phyloP scores from a whole-genome alignment of 371 early-diverging fungal genomes.

The Synchytrium microbalum region DNA sequence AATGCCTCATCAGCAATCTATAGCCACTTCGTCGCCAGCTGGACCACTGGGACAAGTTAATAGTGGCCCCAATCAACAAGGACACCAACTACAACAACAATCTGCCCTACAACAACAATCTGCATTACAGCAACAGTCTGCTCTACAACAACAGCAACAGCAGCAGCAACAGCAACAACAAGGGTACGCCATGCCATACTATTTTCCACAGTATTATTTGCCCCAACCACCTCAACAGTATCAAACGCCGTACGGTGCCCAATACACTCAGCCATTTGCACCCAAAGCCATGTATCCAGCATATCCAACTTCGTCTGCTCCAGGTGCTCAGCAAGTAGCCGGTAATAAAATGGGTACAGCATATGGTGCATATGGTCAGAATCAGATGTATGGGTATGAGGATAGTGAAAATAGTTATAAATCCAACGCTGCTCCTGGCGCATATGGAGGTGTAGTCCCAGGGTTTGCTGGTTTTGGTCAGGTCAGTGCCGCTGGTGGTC shows the following conservation, averaged over 20 bases:
- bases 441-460: background rate
- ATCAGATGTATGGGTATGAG: background rate
- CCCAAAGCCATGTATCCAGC: background rate
- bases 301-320: background rate
- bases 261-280: background rate
- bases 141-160: background rate
- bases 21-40: too few species aligned
- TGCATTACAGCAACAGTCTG: background rate
- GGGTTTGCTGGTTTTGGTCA: background rate
- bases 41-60: background rate
- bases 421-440: too few species aligned
- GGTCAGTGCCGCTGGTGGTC: background rate
- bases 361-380: background rate
- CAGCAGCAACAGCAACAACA: background rate
- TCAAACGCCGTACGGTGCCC: background rate
- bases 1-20: background rate
- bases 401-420: background rate
- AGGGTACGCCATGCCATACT: background rate
- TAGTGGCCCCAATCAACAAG: background rate
- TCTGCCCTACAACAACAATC: background rate
- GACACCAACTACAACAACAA: background rate
- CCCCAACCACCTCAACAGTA: background rate
- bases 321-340: background rate
- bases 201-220: background rate
- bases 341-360: background rate